Conservation (phyloP, 768 basidiomycete genomes). For the Tricholoma flavovirens region DNA sequence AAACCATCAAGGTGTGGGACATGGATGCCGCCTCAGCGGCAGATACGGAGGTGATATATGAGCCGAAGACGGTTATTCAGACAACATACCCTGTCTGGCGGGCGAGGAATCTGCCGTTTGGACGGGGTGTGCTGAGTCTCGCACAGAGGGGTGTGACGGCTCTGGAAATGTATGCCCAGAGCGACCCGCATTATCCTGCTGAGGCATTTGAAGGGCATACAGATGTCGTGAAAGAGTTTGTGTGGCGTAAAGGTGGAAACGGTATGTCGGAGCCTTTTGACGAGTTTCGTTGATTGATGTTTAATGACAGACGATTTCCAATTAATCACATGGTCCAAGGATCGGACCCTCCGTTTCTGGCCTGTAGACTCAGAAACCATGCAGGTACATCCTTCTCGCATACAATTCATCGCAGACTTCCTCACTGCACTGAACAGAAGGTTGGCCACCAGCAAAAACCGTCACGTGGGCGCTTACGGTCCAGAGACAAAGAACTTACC, state of each 20-base stretch:
- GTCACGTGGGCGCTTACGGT: constrained; percentile 26
- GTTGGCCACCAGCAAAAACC: constrained; percentile 38
- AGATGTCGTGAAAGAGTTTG: constrained; percentile 96
- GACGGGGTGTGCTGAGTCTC: constrained; percentile 77
- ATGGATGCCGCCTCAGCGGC: constrained; percentile 27
- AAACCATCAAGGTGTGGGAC: constrained; percentile 87
- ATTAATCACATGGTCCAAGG: constrained; percentile 73
- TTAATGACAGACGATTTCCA: constrained; percentile 48
- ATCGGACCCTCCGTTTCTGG: constrained; percentile 88
- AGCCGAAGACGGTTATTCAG: constrained; percentile 49
- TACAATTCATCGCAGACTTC: not conserved
- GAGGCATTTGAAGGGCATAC: constrained; percentile 83
- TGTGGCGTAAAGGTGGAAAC: constrained; percentile 74
- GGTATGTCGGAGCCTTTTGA: constrained; percentile 30
- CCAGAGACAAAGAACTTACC: constrained; percentile 16
- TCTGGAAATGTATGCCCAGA: constrained; percentile 75
- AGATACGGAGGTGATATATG: not conserved
- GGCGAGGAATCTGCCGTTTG: constrained; percentile 89
- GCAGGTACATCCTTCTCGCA: constrained; percentile 39
- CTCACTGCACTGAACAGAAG: constrained; percentile 32
- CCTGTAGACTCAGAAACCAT: constrained; percentile 69
- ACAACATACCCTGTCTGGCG: constrained; percentile 94
- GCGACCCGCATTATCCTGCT: constrained; percentile 41
- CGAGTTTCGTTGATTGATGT: not conserved
- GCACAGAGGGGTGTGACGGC: constrained; percentile 84